Conservation (phyloP, 768 basidiomycete species). For the Tricholoma bakamatsutake region DNA sequence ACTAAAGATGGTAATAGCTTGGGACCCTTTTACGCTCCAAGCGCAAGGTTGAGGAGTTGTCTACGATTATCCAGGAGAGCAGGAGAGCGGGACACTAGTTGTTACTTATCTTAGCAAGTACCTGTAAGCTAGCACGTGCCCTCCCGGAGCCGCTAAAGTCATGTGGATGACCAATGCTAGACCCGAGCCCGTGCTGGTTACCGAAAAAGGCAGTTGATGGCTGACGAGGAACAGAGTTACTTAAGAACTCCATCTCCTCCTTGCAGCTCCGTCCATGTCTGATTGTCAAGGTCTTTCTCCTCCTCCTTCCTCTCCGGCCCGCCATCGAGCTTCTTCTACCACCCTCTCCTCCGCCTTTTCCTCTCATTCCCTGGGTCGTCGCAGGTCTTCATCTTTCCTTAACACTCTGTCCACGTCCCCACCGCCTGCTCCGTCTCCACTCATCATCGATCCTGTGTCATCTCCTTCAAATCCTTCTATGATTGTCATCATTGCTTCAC, state of each 20-base stretch:
- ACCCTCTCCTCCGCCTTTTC: constrained; percentile 49
- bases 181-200: not conserved
- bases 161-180: not conserved
- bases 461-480: constrained; percentile 42
- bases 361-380: constrained; percentile 46
- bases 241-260: not conserved
- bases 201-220: constrained; percentile 6
- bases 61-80: constrained; percentile 88
- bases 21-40: constrained; percentile 98
- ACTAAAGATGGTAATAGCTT: constrained; percentile 45
- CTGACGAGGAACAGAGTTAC: not conserved
- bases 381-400: constrained; percentile 46
- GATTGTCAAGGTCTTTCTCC: constrained; percentile 18
- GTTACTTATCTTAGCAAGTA: too few species aligned
- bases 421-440: constrained; percentile 6
- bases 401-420: constrained; percentile 16
- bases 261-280: constrained; percentile 11
- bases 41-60: constrained; percentile 97
- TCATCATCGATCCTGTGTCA: constrained; percentile 11
- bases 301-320: constrained; percentile 32
- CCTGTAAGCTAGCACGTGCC: too few species aligned
- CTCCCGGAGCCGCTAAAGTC: too few species aligned
- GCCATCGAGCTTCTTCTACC: constrained; percentile 56
- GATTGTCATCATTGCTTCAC: constrained; percentile 44
- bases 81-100: constrained; percentile 66